Base-by-base conservation (phyloP, 2,329 filamentous ascomycete species). In the Fusarium succisae region DNA sequence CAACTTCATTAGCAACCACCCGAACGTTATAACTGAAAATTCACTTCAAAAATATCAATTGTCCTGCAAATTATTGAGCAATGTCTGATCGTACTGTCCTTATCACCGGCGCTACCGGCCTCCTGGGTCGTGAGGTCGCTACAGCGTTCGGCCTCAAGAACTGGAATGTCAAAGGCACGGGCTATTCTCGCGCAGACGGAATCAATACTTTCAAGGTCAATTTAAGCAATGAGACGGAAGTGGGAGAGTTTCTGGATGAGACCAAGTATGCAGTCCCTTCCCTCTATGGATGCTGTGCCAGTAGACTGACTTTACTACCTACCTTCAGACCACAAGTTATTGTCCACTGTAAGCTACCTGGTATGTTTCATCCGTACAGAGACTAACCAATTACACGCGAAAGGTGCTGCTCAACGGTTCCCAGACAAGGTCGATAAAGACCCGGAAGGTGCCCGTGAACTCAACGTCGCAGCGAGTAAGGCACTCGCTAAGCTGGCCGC, bases 361-460 rank as follows among this genome's bases (percentile, higher is more conserved):
- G 38, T 39, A 32, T 43, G 20, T 37, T 28, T 26, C 20, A 32
- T 38, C 47, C 18, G 54, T 61, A 24, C 44, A 56, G 51, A 39
- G 43, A 60, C 74, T 80, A 63, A 79, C 56, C 62, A 30, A 57
- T n/a, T 30, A 53, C 56, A 56, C 8, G 28, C 35, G 43, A 22
- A 72, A 95, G 93, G 93, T 80, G 95, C 95, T 45, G 95, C 95
- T 51, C 95, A 97, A 82, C 91, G 94, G 70, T 97, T 92, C 78
- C 95, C 95, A 5, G 95, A 98, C 82, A 92, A 93, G 80, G 96
- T 95, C 79, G 92, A 95, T 77, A 88, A 90, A 73, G 90, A 98
- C 80, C 95, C 94, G 6, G 89, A 91, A 67, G 93, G 90, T 61
- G 94, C 94, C 7, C 89, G 88, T 69, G 88, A 87, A 24, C 86